These are phyloP conservation scores for Pichia sp. DNA, from an alignment of 1,139 yeast genomes.

Conservation along the genomic window DNA sequence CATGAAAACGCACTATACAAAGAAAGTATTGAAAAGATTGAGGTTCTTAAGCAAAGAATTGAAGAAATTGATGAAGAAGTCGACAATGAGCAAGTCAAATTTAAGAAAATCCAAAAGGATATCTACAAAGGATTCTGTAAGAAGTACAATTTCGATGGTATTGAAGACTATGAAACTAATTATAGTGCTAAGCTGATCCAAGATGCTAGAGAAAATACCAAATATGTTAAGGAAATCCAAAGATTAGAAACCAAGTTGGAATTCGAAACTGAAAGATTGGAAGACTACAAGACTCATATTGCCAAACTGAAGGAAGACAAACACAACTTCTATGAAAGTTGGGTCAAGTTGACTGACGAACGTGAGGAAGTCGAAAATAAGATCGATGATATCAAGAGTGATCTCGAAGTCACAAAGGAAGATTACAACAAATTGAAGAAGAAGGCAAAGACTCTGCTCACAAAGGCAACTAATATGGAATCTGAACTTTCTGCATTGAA, in stretches of 20 bases:
- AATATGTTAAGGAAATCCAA: slow-evolving; percentile 59
- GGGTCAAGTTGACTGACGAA: slow-evolving; percentile 34
- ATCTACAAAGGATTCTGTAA: slow-evolving; percentile 57
- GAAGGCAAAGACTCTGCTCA: slow-evolving; percentile 24
- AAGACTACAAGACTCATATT: slow-evolving; percentile 48
- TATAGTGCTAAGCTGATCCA: slow-evolving; percentile 63
- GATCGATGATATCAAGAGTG: slow-evolving; percentile 51
- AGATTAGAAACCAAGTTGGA: slow-evolving; percentile 57
- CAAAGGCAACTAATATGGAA: slow-evolving; percentile 28
- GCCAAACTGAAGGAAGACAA: slow-evolving; percentile 38
- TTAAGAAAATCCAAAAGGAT: slow-evolving; percentile 40
- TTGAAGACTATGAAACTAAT: slow-evolving; percentile 64
- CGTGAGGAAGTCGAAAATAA: slow-evolving; percentile 37
- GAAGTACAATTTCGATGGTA: slow-evolving; percentile 49
- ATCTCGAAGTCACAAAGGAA: slow-evolving; percentile 42
- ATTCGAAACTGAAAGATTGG: slow-evolving; percentile 60
- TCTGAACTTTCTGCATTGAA: slow-evolving; percentile 39
- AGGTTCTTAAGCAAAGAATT: slow-evolving; percentile 26
- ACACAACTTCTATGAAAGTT: slow-evolving; percentile 35
- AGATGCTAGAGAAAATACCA: slow-evolving; percentile 63
- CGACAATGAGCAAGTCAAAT: slow-evolving; percentile 31
- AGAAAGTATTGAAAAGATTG: slow-evolving; percentile 36
- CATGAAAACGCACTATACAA: slow-evolving; percentile 41
- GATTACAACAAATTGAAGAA: slow-evolving; percentile 37
- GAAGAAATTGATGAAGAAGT: slow-evolving; percentile 20